These are phyloP conservation scores for Trichoderma reesei DNA, from an alignment of 495 filamentous ascomycete genomes.

Conservation along the genomic window DNA sequence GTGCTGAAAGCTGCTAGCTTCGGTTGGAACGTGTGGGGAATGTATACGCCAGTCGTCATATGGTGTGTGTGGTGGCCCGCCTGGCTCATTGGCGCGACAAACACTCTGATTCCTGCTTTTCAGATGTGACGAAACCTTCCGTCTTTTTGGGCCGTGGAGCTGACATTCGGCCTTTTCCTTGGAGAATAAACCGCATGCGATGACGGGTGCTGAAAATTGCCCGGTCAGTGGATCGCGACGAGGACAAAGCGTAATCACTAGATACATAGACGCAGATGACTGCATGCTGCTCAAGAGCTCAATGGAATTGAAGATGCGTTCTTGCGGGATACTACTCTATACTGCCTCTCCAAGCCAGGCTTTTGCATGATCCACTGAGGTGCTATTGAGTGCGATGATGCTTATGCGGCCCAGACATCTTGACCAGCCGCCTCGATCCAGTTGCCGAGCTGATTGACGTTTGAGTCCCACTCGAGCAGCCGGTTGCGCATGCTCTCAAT, in stretches of 20 bases:
- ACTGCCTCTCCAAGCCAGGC: not conserved
- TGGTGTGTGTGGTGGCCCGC: slow-evolving; percentile 99
- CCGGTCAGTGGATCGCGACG: no score
- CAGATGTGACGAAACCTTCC: not conserved
- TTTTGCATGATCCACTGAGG: not conserved
- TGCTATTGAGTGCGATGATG: not conserved
- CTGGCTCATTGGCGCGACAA: slow-evolving; percentile 46
- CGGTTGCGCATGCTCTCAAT: slow-evolving; percentile 87
- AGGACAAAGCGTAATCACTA: no score
- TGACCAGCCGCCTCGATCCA: slow-evolving; percentile 87
- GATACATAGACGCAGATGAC: no score
- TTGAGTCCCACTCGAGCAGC: slow-evolving; percentile 87
- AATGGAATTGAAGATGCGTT: not conserved
- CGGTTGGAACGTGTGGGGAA: slow-evolving; percentile 84
- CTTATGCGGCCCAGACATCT: slow-evolving; percentile 79
- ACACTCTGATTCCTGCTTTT: not conserved
- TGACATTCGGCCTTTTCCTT: not conserved
- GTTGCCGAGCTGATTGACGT: slow-evolving; percentile 86
- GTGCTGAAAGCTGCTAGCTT: slow-evolving; percentile 70
- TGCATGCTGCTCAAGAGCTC: no score
- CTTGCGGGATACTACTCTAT: not conserved
- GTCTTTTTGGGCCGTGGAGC: not conserved
- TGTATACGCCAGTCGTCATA: slow-evolving; percentile 82
- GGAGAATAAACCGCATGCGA: no score
- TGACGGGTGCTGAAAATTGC: no score